phyloP scores from a whole-genome alignment of 371 early-diverging fungal species.

The Apophysomyces trapeziformis region DNA sequence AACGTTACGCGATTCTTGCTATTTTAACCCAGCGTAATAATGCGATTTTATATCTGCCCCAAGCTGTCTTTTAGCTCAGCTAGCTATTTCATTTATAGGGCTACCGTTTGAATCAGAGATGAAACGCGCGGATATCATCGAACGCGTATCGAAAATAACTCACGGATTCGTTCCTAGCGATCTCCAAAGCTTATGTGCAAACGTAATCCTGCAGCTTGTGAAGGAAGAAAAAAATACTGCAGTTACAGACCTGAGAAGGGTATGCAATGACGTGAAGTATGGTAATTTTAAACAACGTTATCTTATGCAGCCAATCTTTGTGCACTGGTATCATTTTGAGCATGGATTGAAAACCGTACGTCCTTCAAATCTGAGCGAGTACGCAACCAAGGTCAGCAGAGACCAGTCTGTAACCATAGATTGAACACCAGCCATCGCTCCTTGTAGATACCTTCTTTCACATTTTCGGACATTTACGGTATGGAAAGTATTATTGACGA shows the following conservation, averaged over 20 bases:
- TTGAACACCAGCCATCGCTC: not conserved
- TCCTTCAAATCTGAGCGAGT: constrained; percentile 67
- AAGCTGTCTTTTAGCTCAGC: not conserved
- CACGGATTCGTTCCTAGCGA: constrained; percentile 92
- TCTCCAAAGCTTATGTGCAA: constrained; percentile 67
- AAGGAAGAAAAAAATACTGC: constrained; percentile 26
- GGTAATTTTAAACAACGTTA: not conserved
- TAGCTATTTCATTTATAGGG: constrained; percentile 33
- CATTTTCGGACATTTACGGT: constrained; percentile 71
- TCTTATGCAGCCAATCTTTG: not conserved
- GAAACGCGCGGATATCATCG: constrained; percentile 60
- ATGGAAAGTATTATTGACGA: constrained; percentile 67
- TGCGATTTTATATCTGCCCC: not conserved
- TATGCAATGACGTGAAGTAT: not conserved
- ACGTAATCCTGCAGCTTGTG: constrained; percentile 52
- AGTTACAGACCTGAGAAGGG: not conserved
- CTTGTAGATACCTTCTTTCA: constrained; percentile 58
- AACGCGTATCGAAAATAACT: constrained; percentile 86
- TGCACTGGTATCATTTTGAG: constrained; percentile 41
- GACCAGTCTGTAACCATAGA: not conserved
- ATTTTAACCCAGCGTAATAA: constrained; percentile 55
- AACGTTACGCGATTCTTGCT: constrained; percentile 48
- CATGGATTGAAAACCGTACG: constrained; percentile 46
- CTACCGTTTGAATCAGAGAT: constrained; percentile 56
- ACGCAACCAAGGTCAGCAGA: constrained; percentile 50